These are phyloP conservation scores for Aspergillus piperis DNA, from an alignment of 2,329 filamentous ascomycete genomes.

Conservation along the genomic window DNA sequence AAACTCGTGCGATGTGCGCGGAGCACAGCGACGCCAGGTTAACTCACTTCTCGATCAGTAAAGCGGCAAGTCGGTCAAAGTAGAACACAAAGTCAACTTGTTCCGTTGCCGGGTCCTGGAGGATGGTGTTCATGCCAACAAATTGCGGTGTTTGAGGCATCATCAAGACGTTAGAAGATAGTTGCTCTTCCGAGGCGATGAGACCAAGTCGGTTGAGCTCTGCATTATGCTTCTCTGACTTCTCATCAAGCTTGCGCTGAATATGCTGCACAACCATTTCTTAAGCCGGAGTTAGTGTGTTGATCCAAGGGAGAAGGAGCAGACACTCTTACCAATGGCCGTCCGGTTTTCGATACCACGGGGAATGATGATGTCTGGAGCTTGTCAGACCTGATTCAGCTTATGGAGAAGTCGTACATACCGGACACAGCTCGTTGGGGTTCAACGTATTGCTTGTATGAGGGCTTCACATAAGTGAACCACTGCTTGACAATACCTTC, in stretches of 20 bases:
- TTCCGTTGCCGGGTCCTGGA: constrained; percentile 75
- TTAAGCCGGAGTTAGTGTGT: constrained; percentile 35
- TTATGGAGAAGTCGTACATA: constrained; percentile 37
- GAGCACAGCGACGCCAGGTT: neutral
- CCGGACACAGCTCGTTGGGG: constrained; percentile 85
- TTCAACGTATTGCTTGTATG: constrained; percentile 90
- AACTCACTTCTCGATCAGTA: constrained; percentile 71
- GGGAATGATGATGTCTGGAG: constrained; percentile 83
- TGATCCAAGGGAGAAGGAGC: neutral
- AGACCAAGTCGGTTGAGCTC: constrained; percentile 73
- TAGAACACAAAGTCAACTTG: constrained; percentile 97
- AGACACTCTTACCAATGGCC: constrained; percentile 61
- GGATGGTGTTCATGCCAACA: constrained; percentile 83
- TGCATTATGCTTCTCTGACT: constrained; percentile 78
- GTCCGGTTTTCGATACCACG: constrained; percentile 93
- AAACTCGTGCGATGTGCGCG: neutral
- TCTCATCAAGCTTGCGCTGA: constrained; percentile 79
- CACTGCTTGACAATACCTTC: constrained; percentile 98
- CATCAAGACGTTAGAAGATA: constrained; percentile 74
- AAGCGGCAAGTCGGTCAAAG: constrained; percentile 83
- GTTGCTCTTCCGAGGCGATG: constrained; percentile 66
- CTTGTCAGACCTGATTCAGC: constrained; percentile 15
- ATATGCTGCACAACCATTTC: constrained; percentile 95
- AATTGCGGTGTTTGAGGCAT: constrained; percentile 78
- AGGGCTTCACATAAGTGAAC: constrained; percentile 95